Base-by-base conservation (phyloP, 2,329 filamentous ascomycete genomes). In the Neofusicoccum ribis region DNA sequence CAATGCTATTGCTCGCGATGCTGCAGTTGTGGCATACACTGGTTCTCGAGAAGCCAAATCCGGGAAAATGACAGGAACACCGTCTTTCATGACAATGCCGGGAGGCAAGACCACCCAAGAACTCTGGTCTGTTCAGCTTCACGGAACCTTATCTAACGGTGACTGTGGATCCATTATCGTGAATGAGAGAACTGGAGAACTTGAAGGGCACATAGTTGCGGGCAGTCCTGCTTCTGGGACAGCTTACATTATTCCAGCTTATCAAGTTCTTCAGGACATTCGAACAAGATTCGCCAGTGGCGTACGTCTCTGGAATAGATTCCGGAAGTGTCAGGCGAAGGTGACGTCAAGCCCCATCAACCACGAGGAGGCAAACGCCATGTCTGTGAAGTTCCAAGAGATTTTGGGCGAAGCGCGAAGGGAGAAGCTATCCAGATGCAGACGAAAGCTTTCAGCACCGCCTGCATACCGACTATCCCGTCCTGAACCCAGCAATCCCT, bases 171-270 rank as follows among this genome's bases (percentile, higher is more conserved):
- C 68, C 0, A 68, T 67, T 63, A 64, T 71, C 1, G 50, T 66
- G 11, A 62, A 67, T 36, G 11, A 56, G 2, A 20, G 43, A n/a
- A 49, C 67, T 1, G 60, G 65, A 0, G 43, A 44, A 8, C 37
- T 72, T 1, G 64, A 69, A 44, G 70, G 69, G 11, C 69, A 72
- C 43, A 66, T 72, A 31, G 61, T 71, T 20, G 69, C 69, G 1
- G 69, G 69, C 2, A 63, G 58, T 17, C 67, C 59, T 12, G 39
- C 31, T 0, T 43, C 63, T 1, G 59, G 67, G 0, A 49, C 51
- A n/a, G 69, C 67, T 6, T 70, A 67, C 34, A 58, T 71, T 17
- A 60, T 71, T 2, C 67, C 70, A 0, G 63, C 67, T 0, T 52
- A 69, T 47, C 39, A 27, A 3, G 20, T 58, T 2, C 14, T 44